phyloP scores from a whole-genome alignment of 441 rosid species.

The Manihot esculenta region DNA sequence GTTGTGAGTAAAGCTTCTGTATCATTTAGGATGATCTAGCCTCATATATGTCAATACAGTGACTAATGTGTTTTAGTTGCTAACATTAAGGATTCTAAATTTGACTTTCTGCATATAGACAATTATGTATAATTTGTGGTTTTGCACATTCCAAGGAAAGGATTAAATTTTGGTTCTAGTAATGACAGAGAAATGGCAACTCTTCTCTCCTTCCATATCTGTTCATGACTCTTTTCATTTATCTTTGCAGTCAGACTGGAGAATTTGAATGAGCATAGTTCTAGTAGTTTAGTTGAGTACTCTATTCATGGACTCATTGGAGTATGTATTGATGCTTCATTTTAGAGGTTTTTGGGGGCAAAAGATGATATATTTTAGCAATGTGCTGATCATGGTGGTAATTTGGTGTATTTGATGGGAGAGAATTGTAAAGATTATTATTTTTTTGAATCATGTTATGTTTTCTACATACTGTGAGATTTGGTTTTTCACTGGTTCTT shows the following conservation, averaged over 20 bases:
- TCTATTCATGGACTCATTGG: not conserved
- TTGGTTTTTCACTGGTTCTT: not conserved
- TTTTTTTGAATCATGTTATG: not conserved
- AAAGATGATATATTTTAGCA: not conserved
- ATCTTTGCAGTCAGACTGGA: not conserved
- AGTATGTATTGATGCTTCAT: not conserved
- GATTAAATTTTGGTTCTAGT: not conserved
- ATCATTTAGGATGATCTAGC: not conserved
- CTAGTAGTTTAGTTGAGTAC: not conserved
- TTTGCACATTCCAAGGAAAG: not conserved
- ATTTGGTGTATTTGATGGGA: too few species aligned
- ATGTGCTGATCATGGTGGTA: not conserved
- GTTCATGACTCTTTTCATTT: not conserved
- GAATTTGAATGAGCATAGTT: not conserved
- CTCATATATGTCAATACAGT: not conserved
- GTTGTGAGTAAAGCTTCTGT: not conserved
- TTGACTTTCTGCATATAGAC: not conserved
- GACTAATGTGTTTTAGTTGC: not conserved
- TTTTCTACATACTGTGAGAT: not conserved
- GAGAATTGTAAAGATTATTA: too few species aligned
- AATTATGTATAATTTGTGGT: not conserved
- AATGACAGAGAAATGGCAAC: not conserved
- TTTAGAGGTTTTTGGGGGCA: not conserved
- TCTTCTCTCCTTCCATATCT: not conserved
- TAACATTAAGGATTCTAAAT: not conserved